Evolutionary conservation across 345 rosid genomes (phyloP), one percentile per base, ranked within the genome.

Genomic region (Garcia nutans): DNA sequence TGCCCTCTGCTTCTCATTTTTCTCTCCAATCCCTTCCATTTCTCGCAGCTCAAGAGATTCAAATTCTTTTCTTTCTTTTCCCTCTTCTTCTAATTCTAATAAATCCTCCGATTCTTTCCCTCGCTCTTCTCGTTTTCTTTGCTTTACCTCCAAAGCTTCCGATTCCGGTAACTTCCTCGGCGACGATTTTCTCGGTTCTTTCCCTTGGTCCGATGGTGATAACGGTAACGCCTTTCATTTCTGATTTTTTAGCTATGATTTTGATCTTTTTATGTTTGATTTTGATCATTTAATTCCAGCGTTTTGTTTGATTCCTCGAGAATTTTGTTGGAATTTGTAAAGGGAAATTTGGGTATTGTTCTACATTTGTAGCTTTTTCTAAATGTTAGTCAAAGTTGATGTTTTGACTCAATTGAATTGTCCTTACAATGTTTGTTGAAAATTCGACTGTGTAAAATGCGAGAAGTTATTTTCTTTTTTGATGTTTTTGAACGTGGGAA

Each of bases 171-270:
- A 78, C 77, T 88, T 79, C 85, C 76, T 79, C 77, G 94, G 85
- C 57, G 91, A 91, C 16, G 93, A 93, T 63, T 73, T 91, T 26
- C 88, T 86, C 73, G 85, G 87, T 57, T 86, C 82, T 86, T 89
- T 88, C 81, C 97, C 97, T 0, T 92, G 93, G 98, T 83, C 89
- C 64, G 81, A 82, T 71, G 81, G 84, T 17, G 80, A 91, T 3
- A 78, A 78, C 80, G 94, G 93, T 92, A 73, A 24, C 65, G 33
- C 13, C 37, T 63, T 50, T 78, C 60, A 65, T 47, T 75, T 55
- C 54, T 56, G 55, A 66, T 15, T 17, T 54, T 28, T 28, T 28
- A 54, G 20, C 6, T 54, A 42, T 42, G 16, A 44, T 41, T 72
- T 72, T 10, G 55, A 10, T 60, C 1, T 19, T 10, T 44, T 78